Conservation (phyloP, 441 rosid genomes). For the Pelargonium citronellum region DNA sequence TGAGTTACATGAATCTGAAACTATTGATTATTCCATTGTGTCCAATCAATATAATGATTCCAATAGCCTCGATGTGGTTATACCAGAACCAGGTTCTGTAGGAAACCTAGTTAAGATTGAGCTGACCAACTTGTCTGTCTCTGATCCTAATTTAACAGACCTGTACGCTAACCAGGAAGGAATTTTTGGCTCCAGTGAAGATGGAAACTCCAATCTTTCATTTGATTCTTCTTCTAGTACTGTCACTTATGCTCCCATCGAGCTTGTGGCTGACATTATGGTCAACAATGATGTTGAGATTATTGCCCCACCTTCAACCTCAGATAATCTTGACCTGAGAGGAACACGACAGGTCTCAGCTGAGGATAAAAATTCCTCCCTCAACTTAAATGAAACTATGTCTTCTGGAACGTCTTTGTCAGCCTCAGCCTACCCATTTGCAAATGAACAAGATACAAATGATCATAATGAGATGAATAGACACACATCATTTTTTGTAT, state of each 20-base stretch:
- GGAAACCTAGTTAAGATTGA: constrained; percentile 25
- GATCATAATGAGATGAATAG: constrained; percentile 30
- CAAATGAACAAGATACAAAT: constrained; percentile 28
- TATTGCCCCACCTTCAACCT: constrained; percentile 22
- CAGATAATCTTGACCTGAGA: constrained; percentile 34
- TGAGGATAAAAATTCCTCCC: constrained; percentile 32
- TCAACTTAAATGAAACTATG: constrained; percentile 27
- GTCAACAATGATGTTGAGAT: constrained; percentile 29
- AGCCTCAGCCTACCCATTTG: constrained; percentile 32
- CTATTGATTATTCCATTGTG: constrained; percentile 16
- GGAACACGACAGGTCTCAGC: constrained; percentile 28
- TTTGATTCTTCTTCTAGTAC: constrained; percentile 30
- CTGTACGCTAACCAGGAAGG: constrained; percentile 25
- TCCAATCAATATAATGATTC: constrained; percentile 21
- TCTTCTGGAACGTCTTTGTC: constrained; percentile 31
- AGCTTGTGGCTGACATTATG: constrained; percentile 24
- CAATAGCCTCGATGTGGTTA: constrained; percentile 19
- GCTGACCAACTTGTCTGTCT: constrained; percentile 25
- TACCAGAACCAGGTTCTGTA: constrained; percentile 29
- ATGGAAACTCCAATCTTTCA: constrained; percentile 23
- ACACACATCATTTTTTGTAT: constrained; percentile 20
- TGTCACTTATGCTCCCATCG: constrained; percentile 24
- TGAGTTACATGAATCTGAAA: constrained; percentile 34
- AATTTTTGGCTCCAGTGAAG: constrained; percentile 21
- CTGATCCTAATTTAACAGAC: constrained; percentile 21